Base-by-base conservation (phyloP, 441 rosid genomes). In the Eruca vesicaria region DNA sequence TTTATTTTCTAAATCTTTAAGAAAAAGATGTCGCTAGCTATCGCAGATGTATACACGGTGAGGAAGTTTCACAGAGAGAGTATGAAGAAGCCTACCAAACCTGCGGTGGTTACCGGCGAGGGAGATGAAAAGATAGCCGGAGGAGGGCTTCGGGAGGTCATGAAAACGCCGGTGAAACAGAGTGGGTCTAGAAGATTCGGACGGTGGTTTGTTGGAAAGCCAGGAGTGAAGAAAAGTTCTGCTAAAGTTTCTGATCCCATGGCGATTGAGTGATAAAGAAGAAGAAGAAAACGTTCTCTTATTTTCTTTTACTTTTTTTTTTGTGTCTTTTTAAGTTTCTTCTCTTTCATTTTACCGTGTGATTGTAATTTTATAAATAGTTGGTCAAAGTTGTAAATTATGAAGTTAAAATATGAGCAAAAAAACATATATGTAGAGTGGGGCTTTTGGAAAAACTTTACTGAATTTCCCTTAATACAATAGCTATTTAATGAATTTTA, bases 201-300 rank as follows among this genome's bases (percentile, higher is more conserved):
- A 52, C 65, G 81, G 66, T 78, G 71, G 74, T 66, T 78, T 43
- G 6, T 15, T 66, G 69, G 69, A 20, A 77, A 77, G 23, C 36
- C 58, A 0, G 72, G 69, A 14, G 16, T 32, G 66, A 78, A 78
- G 71, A 78, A 78, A 63, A 68, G 18, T 62, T 73, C 81, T 29
- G 81, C 81, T 52, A 78, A 78, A 78, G 81, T 78, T 78, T 67
- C 77, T 32, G 81, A 78, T 53, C 81, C 69, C 59, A 61, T 61
- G 81, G 9, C 36, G 50, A 72, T 66, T 71, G 64, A 77, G 56
- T 77, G 64, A 68, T 29, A 0, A 6, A 41, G 1, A 12, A 36
- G 11, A 43, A 70, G 6, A 26, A 57, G 18, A 45, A 70, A 14
- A 35, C 33, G n/a, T 43, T 68, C 11, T 23, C 14, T 62, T 48